Evolutionary conservation across 148 eudicot species (phyloP).

Genomic region (Camellia sinensis): DNA sequence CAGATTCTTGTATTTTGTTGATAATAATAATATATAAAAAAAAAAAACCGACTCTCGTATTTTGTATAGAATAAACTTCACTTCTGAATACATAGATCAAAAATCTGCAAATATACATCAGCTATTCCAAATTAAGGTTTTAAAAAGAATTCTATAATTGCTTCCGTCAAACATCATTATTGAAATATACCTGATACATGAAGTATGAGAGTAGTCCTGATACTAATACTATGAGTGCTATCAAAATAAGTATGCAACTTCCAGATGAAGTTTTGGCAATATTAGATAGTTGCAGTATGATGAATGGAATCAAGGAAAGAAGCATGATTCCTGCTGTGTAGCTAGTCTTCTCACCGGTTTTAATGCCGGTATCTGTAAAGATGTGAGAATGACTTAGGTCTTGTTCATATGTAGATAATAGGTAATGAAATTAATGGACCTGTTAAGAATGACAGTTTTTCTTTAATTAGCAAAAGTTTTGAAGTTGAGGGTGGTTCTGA

Average conservation of each 20-base stretch:
- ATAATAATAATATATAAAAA: too few species aligned
- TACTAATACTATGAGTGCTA: constrained; percentile 28
- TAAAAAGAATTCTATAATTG: neutral
- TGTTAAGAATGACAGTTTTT: constrained; percentile 8
- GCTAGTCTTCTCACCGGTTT: constrained; percentile 25
- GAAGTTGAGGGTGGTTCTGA: constrained; percentile 13
- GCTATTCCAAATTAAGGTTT: neutral
- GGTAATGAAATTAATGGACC: constrained; percentile 10
- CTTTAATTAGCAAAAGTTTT: neutral
- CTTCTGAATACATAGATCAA: constrained; percentile 33
- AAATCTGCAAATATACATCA: constrained; percentile 16
- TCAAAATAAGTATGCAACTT: constrained; percentile 23
- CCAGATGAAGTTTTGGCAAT: constrained; percentile 19
- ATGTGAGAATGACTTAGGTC: neutral
- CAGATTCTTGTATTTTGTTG: constrained; percentile 23
- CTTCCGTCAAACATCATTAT: neutral
- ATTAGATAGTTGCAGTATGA: constrained; percentile 21
- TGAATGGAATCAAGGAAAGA: constrained; percentile 28
- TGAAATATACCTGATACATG: constrained; percentile 21
- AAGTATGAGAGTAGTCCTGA: constrained; percentile 21
- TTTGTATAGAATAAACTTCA: constrained; percentile 33
- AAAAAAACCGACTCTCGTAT: constrained; percentile 9
- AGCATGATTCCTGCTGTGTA: constrained; percentile 40
- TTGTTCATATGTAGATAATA: neutral
- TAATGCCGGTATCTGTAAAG: constrained; percentile 25